A percentile compares a stretch with the other conserved stretches of the same genome.
These are phyloP conservation scores for Marchantia paleacea DNA, from an alignment of 225 moss, liverwort and hornwort genomes.

Conservation along the genomic window DNA sequence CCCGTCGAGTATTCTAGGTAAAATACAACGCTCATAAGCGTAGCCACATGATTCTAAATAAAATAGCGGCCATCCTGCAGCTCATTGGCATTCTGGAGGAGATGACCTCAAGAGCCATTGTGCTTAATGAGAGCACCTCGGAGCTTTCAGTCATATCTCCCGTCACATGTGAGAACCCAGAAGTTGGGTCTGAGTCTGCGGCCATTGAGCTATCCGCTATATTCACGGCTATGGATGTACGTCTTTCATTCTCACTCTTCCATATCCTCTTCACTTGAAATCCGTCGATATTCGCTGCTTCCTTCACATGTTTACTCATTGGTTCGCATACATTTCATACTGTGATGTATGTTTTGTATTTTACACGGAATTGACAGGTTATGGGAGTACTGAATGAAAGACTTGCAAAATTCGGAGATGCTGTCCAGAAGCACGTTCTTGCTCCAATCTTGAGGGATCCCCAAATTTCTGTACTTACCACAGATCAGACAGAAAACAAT, in stretches of 20 bases:
- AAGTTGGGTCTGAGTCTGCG: slow-evolving; percentile 43
- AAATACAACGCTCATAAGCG: too few species aligned
- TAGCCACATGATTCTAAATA: too few species aligned
- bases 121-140: slow-evolving; percentile 43
- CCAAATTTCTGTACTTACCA: slow-evolving; percentile 40
- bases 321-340: background rate
- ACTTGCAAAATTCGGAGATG: slow-evolving; percentile 75
- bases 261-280: background rate
- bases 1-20: too few species aligned
- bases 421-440: slow-evolving; percentile 61
- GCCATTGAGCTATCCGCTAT: slow-evolving; percentile 55
- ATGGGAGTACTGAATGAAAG: slow-evolving; percentile 60
- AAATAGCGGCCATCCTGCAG: slow-evolving; percentile 34
- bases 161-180: slow-evolving; percentile 47
- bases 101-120: slow-evolving; percentile 54
- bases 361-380: slow-evolving; percentile 38
- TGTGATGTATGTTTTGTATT: background rate
- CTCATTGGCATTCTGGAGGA: slow-evolving; percentile 63
- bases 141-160: slow-evolving; percentile 51
- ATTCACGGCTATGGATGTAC: slow-evolving; percentile 86
- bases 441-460: slow-evolving; percentile 59
- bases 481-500: slow-evolving; percentile 20
- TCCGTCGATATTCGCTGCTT: background rate
- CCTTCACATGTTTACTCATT: background rate
- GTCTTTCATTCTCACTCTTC: slow-evolving; percentile 17